A percentile compares a stretch with the other conserved stretches of the same genome.
These are phyloP conservation scores for Karstenula rhodostoma DNA, from an alignment of 2,329 filamentous ascomycete species.

Conservation along the genomic window DNA sequence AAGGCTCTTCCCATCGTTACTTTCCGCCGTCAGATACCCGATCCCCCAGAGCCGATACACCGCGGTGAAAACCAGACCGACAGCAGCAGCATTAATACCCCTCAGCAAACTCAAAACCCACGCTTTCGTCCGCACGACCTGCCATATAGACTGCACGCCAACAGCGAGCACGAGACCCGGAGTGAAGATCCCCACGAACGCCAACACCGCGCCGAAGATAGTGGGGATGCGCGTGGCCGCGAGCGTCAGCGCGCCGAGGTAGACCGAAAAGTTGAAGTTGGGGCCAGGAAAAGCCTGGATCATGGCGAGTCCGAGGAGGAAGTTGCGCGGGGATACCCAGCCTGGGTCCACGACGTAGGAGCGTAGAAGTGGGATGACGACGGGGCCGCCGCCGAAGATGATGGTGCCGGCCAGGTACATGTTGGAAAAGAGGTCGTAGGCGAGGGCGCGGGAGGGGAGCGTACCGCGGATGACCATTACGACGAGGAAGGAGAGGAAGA, in stretches of 20 bases:
- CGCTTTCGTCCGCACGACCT: conserved; percentile 44
- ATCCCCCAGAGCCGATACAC: conserved; percentile 56
- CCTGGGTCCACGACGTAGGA: conserved; percentile 67
- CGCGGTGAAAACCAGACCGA: conserved; percentile 55
- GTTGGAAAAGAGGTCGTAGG: conserved; percentile 72
- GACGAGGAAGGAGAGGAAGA: conserved; percentile 63
- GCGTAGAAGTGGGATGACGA: conserved; percentile 55
- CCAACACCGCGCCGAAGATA: conserved; percentile 48
- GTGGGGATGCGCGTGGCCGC: conserved; percentile 35
- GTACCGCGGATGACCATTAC: conserved; percentile 61
- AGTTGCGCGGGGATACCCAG: conserved; percentile 75
- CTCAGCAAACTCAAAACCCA: conserved; percentile 46
- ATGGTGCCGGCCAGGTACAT: conserved; percentile 76
- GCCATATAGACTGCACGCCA: conserved; percentile 51
- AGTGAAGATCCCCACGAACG: conserved; percentile 52
- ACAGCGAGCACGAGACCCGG: conserved; percentile 51
- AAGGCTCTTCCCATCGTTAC: conserved; percentile 45
- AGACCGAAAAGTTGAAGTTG: conserved; percentile 63
- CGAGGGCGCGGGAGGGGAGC: conserved; percentile 52
- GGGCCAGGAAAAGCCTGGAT: conserved; percentile 75
- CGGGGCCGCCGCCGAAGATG: conserved; percentile 57
- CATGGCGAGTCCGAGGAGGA: conserved; percentile 75
- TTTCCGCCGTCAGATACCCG: conserved; percentile 51
- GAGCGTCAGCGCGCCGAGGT: conserved; percentile 51
- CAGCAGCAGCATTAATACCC: conserved; percentile 54